Evolutionary conservation across 176 grass and related monocot species (phyloP), one percentile per base, ranked within the genome.

Genomic region (Phragmites australis): DNA sequence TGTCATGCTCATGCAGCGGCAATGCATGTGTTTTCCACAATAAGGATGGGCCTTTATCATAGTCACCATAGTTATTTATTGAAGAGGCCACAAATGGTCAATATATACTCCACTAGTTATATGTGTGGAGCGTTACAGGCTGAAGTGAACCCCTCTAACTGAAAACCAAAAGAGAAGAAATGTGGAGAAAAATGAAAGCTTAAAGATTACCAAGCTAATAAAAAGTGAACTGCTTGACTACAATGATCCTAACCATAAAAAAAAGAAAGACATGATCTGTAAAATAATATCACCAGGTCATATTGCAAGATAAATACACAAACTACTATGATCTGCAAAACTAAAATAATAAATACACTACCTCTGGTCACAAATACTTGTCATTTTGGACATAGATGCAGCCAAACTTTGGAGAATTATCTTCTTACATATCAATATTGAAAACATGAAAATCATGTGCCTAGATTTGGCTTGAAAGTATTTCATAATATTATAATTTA

Each of bases 151-250:
- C n/a, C 44, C 23, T 45, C 26, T 34, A 44, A 55, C 18, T 55
- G 22, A 72, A 37, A 37, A 37, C 34, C 34, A 37, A 60, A 56
- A 83, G 30, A 76, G 8, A 52, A 52, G 3, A 29, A 80, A 68
- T 44, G 10, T 40, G 16, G 16, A 50, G 29, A 52, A 52, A 52
- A 56, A 37, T 46, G 10, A 21, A 32, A 12, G 18, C 59, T 59
- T 23, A 19, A 74, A 27, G 51, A 43, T 14, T 43, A 75, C 23
- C 72, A 75, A 56, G 71, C 71, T 74, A 75, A 79, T 22, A 82
- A 40, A 72, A 41, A 60, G 19, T 39, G 21, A 62, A 62, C 9
- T 53, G 29, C 15, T 60, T 37, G 42, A 26, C 67, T 48, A 45
- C 19, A 58, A 57, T 3, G 54, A 81, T 43, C 18, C 1, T 25